phyloP scores from a whole-genome alignment of 2,329 filamentous ascomycete species.

The Corynespora cassiicola region DNA sequence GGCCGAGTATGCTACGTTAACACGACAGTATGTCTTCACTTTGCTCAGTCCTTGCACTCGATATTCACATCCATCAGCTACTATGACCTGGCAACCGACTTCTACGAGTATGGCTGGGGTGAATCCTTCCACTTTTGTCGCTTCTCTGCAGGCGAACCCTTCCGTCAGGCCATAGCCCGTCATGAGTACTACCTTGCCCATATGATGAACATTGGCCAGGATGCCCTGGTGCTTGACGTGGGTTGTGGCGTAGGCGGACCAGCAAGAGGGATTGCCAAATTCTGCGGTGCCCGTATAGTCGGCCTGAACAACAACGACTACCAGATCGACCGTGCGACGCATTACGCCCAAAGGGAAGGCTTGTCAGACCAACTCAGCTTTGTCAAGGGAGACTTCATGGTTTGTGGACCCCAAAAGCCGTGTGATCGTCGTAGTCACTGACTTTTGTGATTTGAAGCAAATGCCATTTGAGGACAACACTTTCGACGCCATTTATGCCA shows the following conservation, averaged over 20 bases:
- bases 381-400: slow-evolving; percentile 94
- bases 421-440: too few species aligned
- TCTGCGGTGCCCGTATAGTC: slow-evolving; percentile 81
- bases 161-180: slow-evolving; percentile 84
- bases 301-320: slow-evolving; percentile 98
- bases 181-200: slow-evolving; percentile 95
- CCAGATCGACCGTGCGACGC: slow-evolving; percentile 85
- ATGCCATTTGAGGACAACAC: slow-evolving; percentile 87
- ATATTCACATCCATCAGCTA: too few species aligned
- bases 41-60: too few species aligned
- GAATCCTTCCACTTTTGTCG: slow-evolving; percentile 95
- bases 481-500: slow-evolving; percentile 93
- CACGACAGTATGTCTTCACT: too few species aligned
- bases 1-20: too few species aligned
- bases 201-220: slow-evolving; percentile 78
- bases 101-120: slow-evolving; percentile 94
- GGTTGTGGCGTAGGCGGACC: slow-evolving; percentile 94
- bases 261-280: slow-evolving; percentile 89
- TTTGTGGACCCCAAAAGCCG: too few species aligned
- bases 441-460: slow-evolving; percentile 62
- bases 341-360: slow-evolving; percentile 78
- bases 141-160: slow-evolving; percentile 80
- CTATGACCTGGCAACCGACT: slow-evolving; percentile 90
- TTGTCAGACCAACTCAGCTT: slow-evolving; percentile 76
- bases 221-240: slow-evolving; percentile 90